phyloP scores from a whole-genome alignment of 1,139 yeast genomes.

The Lodderomyces metapsilosis region DNA sequence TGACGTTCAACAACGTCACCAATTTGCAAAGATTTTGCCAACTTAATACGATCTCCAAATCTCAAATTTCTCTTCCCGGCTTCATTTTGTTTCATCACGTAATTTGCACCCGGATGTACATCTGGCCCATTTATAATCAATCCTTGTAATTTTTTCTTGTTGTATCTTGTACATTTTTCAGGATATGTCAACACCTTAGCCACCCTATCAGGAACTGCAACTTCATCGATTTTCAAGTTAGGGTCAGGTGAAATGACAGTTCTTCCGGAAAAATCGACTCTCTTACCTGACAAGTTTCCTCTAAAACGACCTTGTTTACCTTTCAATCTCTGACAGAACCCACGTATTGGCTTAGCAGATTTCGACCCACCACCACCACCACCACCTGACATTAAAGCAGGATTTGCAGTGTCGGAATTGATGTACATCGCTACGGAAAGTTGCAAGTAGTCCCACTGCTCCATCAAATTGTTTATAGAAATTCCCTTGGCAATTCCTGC shows the following conservation, averaged over 20 bases:
- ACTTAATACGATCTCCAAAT: conserved; percentile 78
- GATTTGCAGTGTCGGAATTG: conserved; percentile 92
- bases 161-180: conserved; percentile 88
- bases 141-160: conserved; percentile 69
- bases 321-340: conserved; percentile 93
- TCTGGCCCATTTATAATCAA: conserved; percentile 84
- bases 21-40: conserved; percentile 72
- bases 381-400: conserved; percentile 65
- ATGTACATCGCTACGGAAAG: conserved; percentile 96
- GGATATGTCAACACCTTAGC: conserved; percentile 96
- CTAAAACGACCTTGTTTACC: conserved; percentile 99
- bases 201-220: conserved; percentile 96
- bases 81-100: conserved; percentile 78
- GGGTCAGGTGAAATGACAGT: conserved; percentile 99
- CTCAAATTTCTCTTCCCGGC: conserved; percentile 83
- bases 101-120: conserved; percentile 95
- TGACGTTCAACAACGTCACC: conserved; percentile 99
- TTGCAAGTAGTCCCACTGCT: conserved; percentile 97
- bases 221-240: conserved; percentile 89
- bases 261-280: conserved; percentile 98
- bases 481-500: conserved; percentile 96
- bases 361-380: conserved; percentile 56
- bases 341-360: conserved; percentile 81
- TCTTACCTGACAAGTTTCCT: conserved; percentile 96
- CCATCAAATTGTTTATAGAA: conserved; percentile 89